Base-by-base conservation (phyloP, 163 green algal genomes). In the Chloromonas sp. region DNA sequence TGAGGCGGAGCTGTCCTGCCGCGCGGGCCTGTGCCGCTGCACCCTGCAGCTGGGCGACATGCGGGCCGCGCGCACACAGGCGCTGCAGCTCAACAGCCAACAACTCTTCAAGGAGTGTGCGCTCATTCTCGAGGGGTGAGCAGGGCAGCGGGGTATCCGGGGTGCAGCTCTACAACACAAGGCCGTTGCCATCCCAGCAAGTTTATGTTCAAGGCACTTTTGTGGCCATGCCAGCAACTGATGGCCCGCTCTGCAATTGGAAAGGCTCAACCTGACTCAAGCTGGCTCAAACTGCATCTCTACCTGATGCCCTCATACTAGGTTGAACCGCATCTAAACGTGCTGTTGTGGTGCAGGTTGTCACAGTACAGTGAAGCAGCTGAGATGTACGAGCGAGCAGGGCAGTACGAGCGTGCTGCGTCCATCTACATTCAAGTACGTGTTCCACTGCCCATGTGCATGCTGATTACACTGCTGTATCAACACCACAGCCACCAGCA, bases 321-420 rank as follows among this genome's bases (percentile, higher is more conserved):
- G 36, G 36, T 36, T 36, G 36, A 36, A 36, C 36, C 36, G 36
- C 36, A 36, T 36, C 36, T 36, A 36, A 36, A 36, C 36, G 36
- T 36, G 36, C 36, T 36, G 36, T 36, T 36, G 36, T 36, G 36
- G 36, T 14, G 84, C 87, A 91, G 85, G 93, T 1, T 84, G 58
- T 81, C 70, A 0, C 82, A 84, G 70, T 80, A 70, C 57, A 79
- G 82, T 71, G 82, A 96, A 60, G 91, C 94, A 15, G 94, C 93
- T 60, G 93, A 95, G 86, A 91, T 97, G 90, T 96, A 95, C 87
- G 91, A 95, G 88, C 84, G 81, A 3, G 92, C 89, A 8, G 92
- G 93, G 2, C 92, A 88, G 85, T 92, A 80, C 61, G 94, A 97
- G 87, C 91, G 91, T 36, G 93, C 94, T 14, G 93, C 93, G 0